Conservation (phyloP, 1,284 basidiomycete species). For the Irpex sp. region DNA sequence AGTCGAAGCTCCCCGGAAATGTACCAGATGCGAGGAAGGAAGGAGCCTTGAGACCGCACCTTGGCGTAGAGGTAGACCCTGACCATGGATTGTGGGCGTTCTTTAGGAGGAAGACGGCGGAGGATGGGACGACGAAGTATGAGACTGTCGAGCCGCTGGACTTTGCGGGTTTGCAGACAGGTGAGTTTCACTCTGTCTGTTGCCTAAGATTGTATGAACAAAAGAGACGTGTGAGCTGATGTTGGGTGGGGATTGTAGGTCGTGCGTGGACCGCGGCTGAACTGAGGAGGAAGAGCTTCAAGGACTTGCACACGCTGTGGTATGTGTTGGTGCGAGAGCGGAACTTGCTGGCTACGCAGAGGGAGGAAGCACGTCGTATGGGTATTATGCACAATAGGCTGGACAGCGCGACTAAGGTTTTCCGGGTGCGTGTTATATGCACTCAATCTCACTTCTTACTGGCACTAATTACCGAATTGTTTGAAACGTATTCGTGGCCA, state of each 20-base stretch:
- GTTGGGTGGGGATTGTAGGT: constrained; percentile 39
- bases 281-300: constrained; percentile 84
- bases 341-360: constrained; percentile 86
- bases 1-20: background rate
- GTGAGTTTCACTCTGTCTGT: constrained; percentile 22
- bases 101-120: constrained; percentile 52
- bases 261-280: constrained; percentile 83
- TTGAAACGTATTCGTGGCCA: constrained; percentile 25
- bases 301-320: constrained; percentile 90
- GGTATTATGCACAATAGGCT: constrained; percentile 29
- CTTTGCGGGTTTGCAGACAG: constrained; percentile 26
- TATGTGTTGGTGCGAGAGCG: constrained; percentile 84
- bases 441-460: background rate
- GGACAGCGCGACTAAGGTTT: constrained; percentile 14
- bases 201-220: background rate
- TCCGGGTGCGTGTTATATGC: constrained; percentile 6
- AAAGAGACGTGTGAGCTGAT: constrained; percentile 11
- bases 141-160: constrained; percentile 45
- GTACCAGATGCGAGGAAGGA: constrained; percentile 20
- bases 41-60: constrained; percentile 31
- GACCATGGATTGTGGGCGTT: constrained; percentile 74
- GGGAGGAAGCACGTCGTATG: constrained; percentile 65
- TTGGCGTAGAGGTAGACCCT: constrained; percentile 37
- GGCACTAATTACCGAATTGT: background rate
- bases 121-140: constrained; percentile 31